Evolutionary conservation across 768 basidiomycete species (phyloP), one percentile per base, ranked within the genome.

Genomic region (Peribolospora baueri): DNA sequence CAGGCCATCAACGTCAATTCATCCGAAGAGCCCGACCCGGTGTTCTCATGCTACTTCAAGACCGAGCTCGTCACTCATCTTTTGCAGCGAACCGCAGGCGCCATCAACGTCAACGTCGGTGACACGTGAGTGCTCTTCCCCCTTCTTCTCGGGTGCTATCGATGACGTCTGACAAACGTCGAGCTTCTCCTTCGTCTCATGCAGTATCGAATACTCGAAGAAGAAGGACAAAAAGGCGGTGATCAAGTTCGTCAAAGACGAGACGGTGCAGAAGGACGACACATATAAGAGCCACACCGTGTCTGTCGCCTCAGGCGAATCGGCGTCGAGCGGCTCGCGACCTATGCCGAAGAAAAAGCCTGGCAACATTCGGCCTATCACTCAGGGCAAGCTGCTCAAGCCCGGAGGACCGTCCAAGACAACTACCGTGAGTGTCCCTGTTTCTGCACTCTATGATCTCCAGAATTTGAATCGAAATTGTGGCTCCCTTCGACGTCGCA

Each of bases 141-240:
- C 47, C 6, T 39, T 57, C n/a, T 52, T 5, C 45, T 48, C 42
- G n/a, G 14, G 8, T 9, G 37, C 41, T 47, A 3, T 3, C 39
- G 53, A 45, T 57, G 41, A n/a, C 37, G 47, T 8, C 11, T 58
- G 50, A 39, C 51, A 62, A 38, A 55, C 46, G 46, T 25, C 56
- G 13, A 5, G 50, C 37, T n/a, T 57, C 8, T 14, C n/a, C 0
- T 4, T 13, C 9, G 1, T 36, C 3, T 7, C 42, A 9, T 54
- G 3, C 60, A 95, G 84, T 6, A 69, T 95, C 57, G 78, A 84
- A 55, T 97, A 95, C 66, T 73, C 74, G 46, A 97, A 98, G 75
- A 98, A 98, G 76, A 97, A 87, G 69, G 90, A 90, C 59, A 98
- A 97, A 71, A 78, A 78, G 64, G 78, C 81, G 4, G 73, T 76